Base-by-base conservation (phyloP, 768 basidiomycete species). In the Lactifluus hygrophoroides region DNA sequence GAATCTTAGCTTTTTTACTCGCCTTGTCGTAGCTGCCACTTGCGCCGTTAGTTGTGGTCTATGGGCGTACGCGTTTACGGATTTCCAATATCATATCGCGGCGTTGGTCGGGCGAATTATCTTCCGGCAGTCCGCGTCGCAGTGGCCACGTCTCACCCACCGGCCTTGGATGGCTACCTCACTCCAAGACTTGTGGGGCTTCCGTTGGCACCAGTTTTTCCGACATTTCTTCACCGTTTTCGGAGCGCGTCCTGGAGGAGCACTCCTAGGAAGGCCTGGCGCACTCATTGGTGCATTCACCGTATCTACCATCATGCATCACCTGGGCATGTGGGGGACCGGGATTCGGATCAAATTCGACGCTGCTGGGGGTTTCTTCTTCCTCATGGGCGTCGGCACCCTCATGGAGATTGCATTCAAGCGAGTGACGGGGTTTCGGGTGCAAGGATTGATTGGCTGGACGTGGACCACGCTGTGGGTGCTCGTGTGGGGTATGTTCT, bases 271-370 rank as follows among this genome's bases (percentile, higher is more conserved):
- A 23, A 76, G 76, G 19, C 55, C 66, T 3, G 82, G 81, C 5
- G 69, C 67, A 3, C 70, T 86, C 8, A 56, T 88, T 2, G 84
- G 83, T 7, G 78, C 77, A 3, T 88, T 88, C 66, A 47, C 78
- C 3, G 58, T 79, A 7, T 88, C 86, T 0, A 83, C 77, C 3
- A n/a, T 80, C 7, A 65, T 87, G 3, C 87, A 90, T 56, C 75
- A 81, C 60, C 35, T 78, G 14, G 83, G 80, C 13, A 58, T 81
- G 53, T 84, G 77, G 74, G 81, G 80, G 5, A 77, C 85, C 78
- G 78, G 76, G 1, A 72, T n/a, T 72, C 4, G 83, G 81, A 17
- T 69, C 72, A 1, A 78, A 85, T 40, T 74, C 78, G 0, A 13
- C 56, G 7, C 8, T 70, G 81, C n/a, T 6, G 68, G 71, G 0